Conservation (phyloP, 2,329 filamentous ascomycete genomes). For the Aspergillus sp. region DNA sequence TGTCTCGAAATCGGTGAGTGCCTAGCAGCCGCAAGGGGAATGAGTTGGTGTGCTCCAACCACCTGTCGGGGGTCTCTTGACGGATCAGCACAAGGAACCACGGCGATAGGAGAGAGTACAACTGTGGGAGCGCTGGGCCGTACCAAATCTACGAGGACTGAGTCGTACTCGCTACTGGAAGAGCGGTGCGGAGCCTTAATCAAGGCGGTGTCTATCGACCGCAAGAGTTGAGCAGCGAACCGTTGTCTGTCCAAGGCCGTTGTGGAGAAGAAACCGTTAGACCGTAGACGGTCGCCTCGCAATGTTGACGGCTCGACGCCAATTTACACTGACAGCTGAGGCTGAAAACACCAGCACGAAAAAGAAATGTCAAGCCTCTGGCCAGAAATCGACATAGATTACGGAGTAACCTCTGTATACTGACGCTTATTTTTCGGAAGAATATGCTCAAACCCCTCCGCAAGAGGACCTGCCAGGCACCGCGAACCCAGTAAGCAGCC, state of each 20-base stretch:
- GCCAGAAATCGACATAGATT: background rate
- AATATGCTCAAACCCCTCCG: background rate
- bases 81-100: conserved; percentile 1
- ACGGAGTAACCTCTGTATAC: background rate
- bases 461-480: background rate
- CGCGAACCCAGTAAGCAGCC: background rate
- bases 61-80: background rate
- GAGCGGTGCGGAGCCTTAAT: background rate
- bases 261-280: conserved; percentile 4
- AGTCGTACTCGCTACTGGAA: background rate
- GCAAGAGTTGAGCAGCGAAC: background rate
- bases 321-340: conserved; percentile 4
- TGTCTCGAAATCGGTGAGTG: background rate
- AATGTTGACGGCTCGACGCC: conserved; percentile 4
- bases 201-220: background rate
- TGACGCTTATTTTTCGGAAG: background rate
- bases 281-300: background rate
- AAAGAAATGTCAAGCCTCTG: background rate
- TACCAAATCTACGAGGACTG: background rate
- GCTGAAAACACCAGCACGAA: background rate
- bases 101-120: background rate
- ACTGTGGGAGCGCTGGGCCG: background rate
- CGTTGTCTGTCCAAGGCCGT: background rate
- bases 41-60: background rate
- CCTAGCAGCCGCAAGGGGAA: background rate